A percentile compares a stretch with the other conserved stretches of the same genome.
These are phyloP conservation scores for Cunninghamia lanceolata DNA, from an alignment of 75 land plant genomes.

Conservation along the genomic window DNA sequence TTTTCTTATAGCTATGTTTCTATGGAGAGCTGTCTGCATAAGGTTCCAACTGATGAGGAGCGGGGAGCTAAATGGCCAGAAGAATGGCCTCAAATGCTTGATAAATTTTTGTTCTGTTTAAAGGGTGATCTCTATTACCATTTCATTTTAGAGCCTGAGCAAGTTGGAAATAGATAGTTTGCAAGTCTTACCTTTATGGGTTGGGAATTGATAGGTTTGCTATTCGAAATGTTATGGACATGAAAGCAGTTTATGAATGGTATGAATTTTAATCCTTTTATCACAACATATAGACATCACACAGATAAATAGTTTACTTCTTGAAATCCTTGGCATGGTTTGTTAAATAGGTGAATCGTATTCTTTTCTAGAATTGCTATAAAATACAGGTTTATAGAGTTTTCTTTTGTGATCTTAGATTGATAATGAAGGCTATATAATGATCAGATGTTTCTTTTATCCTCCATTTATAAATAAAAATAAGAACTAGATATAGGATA, in stretches of 20 bases:
- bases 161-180: too few species aligned
- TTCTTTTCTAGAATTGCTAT: not conserved
- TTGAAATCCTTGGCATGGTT: not conserved
- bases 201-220: constrained; percentile 40
- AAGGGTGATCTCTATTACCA: too few species aligned
- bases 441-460: not conserved
- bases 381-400: not conserved
- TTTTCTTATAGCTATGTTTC: too few species aligned
- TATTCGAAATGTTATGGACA: constrained; percentile 57
- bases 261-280: constrained; percentile 11
- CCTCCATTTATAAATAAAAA: too few species aligned
- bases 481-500: too few species aligned
- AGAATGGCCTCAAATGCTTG: too few species aligned
- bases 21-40: too few species aligned
- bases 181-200: constrained; percentile 38
- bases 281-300: not conserved
- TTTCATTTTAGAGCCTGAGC: too few species aligned
- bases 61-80: too few species aligned
- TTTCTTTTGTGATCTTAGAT: not conserved
- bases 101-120: too few species aligned
- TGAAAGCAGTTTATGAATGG: constrained; percentile 59
- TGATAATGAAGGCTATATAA: not conserved
- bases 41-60: too few species aligned
- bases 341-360: not conserved
- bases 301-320: not conserved